Conservation (phyloP, 805 yeast species). For the Kregervanrija fluxuum region DNA sequence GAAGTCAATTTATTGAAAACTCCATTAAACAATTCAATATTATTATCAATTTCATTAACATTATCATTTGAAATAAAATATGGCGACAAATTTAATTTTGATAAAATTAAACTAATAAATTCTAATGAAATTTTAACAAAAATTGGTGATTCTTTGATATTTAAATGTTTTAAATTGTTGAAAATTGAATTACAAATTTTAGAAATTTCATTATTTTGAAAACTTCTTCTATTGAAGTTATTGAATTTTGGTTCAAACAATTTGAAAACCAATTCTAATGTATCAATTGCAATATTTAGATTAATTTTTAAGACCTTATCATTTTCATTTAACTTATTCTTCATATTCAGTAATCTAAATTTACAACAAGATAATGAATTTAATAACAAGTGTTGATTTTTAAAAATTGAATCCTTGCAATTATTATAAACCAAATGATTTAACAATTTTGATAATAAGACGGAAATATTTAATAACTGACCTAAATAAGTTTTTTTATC, state of each 20-base stretch:
- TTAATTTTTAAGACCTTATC: slow-evolving; percentile 6
- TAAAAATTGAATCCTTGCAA: slow-evolving; percentile 3
- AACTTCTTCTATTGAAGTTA: slow-evolving; percentile 5
- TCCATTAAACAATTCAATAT: slow-evolving; percentile 2
- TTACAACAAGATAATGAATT: slow-evolving; percentile 21
- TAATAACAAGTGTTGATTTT: slow-evolving; percentile 9
- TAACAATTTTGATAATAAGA: slow-evolving; percentile 15
- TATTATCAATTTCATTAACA: not conserved
- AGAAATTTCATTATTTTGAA: slow-evolving; percentile 7
- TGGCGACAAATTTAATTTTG: slow-evolving; percentile 12
- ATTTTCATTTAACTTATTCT: not conserved
- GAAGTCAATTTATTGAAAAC: slow-evolving; percentile 9
- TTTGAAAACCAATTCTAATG: slow-evolving; percentile 14
- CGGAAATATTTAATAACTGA: slow-evolving; percentile 14
- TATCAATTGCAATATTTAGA: slow-evolving; percentile 2
- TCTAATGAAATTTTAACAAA: slow-evolving; percentile 18
- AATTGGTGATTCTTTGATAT: slow-evolving; percentile 15
- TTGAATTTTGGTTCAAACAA: slow-evolving; percentile 16
- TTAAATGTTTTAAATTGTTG: slow-evolving; percentile 3
- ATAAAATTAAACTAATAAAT: slow-evolving; percentile 10
- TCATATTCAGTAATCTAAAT: slow-evolving; percentile 12
- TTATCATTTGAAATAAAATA: not conserved
- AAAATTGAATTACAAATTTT: slow-evolving; percentile 6
- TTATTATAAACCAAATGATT: slow-evolving; percentile 17
- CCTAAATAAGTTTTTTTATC: slow-evolving; percentile 12